phyloP scores from a whole-genome alignment of 2,329 filamentous ascomycete genomes.

The Trichophyton mentagrophytes region DNA sequence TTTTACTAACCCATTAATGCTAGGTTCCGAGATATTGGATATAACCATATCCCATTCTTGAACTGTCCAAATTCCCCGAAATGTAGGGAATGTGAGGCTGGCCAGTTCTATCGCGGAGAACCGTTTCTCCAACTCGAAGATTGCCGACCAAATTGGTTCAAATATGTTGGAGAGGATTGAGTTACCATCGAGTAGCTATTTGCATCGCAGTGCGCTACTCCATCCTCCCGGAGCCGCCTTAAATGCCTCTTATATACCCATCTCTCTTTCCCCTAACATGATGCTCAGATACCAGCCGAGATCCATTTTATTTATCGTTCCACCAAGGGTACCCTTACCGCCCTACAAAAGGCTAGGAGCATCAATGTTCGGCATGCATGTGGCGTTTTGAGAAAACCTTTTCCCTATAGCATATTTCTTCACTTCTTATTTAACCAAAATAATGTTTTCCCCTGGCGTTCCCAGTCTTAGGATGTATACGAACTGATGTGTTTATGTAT shows the following conservation, averaged over 20 bases:
- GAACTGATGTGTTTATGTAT: background rate
- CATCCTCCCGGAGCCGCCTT: background rate
- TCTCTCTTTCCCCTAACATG: background rate
- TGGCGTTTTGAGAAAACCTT: background rate
- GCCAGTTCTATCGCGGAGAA: conserved; percentile 79
- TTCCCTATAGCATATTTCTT: background rate
- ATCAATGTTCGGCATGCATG: background rate
- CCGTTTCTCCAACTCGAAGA: conserved; percentile 78
- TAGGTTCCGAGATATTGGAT: conserved; percentile 98
- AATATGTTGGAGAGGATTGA: conserved; percentile 68
- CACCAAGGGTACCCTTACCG: background rate
- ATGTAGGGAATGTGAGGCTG: conserved; percentile 75
- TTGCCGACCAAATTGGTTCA: conserved; percentile 94
- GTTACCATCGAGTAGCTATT: background rate
- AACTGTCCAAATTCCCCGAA: conserved; percentile 97
- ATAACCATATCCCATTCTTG: conserved; percentile 96
- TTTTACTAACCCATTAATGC: background rate
- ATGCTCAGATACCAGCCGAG: background rate
- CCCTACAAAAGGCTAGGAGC: background rate
- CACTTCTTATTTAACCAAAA: background rate
- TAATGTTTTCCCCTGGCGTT: background rate
- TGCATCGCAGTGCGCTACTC: background rate
- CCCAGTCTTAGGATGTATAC: background rate
- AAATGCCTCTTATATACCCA: background rate
- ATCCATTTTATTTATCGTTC: background rate